Conservation (phyloP, 2,329 filamentous ascomycete genomes). For the Coniella vitis region DNA sequence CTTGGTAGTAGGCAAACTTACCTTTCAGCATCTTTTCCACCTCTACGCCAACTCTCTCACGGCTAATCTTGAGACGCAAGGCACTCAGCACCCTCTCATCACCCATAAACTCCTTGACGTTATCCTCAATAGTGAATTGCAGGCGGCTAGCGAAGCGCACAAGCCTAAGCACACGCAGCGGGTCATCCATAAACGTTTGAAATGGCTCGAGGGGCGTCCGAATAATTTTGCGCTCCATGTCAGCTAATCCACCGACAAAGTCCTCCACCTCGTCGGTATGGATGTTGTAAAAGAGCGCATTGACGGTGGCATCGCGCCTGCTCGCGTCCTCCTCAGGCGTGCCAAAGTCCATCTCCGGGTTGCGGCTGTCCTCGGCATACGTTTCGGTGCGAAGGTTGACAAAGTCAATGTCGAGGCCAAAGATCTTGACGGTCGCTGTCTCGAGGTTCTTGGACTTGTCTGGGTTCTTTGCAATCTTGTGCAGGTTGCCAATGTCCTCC, state of each 20-base stretch:
- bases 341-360: constrained; percentile 89
- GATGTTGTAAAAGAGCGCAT: constrained; percentile 93
- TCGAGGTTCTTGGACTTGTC: constrained; percentile 96
- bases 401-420: constrained; percentile 85
- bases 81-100: constrained; percentile 71
- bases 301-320: constrained; percentile 86
- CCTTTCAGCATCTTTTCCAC: constrained; percentile 86
- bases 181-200: constrained; percentile 92
- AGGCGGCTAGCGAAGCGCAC: constrained; percentile 87
- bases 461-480: constrained; percentile 87
- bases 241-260: constrained; percentile 70
- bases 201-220: constrained; percentile 80
- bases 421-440: constrained; percentile 78
- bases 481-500: constrained; percentile 64
- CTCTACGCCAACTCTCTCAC: constrained; percentile 82
- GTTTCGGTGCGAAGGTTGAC: constrained; percentile 92
- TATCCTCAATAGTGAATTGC: constrained; percentile 67
- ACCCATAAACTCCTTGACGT: constrained; percentile 67
- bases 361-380: constrained; percentile 81
- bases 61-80: constrained; percentile 81
- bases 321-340: constrained; percentile 85
- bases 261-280: constrained; percentile 76
- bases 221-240: constrained; percentile 68
- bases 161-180: constrained; percentile 75
- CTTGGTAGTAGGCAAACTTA: constrained; percentile 21